Evolutionary conservation across 2,329 filamentous ascomycete genomes (phyloP), one percentile per base, ranked within the genome.

Genomic region (Westerdykella sp.): DNA sequence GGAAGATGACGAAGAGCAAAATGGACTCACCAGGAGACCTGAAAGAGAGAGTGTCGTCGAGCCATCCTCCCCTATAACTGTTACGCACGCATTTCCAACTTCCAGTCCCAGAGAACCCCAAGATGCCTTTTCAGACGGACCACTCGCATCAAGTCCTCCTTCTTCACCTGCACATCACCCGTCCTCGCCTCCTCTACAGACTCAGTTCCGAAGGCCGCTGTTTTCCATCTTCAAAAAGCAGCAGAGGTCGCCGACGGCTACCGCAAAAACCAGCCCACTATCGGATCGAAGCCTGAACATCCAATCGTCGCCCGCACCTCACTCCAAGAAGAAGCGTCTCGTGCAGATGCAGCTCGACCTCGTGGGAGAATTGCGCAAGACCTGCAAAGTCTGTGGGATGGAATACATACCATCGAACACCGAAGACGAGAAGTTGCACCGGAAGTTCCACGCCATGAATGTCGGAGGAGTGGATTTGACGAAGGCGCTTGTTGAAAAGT

Each of bases 311-410:
- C 49, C 49, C 14, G 45, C 51, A 25, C 59, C 52, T 42, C 57
- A 58, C 5, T 57, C 58, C 6, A 50, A 48, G 51, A 59, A 56
- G 46, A 63, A 62, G 44, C 58, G 60, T 22, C 55, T 81, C 45
- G 74, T 74, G 39, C 80, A 83, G 56, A 79, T 79, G 70, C 77
- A 80, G 52, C 73, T 83, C 46, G 78, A 80, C 52, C 67, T 83
- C 11, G 79, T 78, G 2, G 68, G 71, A 32, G 72, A 77, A 34
- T 66, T 75, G 32, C 72, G 76, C 37, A 77, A 76, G 51, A 77
- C 73, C 10, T 85, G 81, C 63, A 68, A 69, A 31, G 69, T 68
- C 2, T 85, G 81, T 53, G 77, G 78, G 1, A 85, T 85, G 81
- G 78, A 81, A 41, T 85, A 84, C 52, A 73, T 80, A 28, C 76